Evolutionary conservation across 1,284 basidiomycete genomes (phyloP).

Genomic region (Retiboletus flavoniger): DNA sequence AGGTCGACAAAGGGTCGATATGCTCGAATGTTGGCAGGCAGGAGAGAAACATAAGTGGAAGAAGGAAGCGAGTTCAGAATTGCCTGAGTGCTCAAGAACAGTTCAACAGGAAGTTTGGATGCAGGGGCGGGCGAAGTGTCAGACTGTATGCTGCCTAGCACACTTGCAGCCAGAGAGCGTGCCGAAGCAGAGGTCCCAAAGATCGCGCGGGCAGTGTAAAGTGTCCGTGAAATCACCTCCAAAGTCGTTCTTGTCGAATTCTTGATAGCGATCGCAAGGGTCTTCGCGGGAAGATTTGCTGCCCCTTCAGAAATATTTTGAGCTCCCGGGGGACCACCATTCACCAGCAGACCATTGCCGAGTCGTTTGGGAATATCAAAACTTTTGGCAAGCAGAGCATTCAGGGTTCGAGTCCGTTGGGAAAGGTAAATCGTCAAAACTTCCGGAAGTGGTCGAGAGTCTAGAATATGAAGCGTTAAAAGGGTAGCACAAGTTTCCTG

Average conservation of each 20-base stretch:
- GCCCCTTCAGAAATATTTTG: slow-evolving; percentile 20
- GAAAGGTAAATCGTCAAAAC: slow-evolving; percentile 67
- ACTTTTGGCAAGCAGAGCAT: slow-evolving; percentile 44
- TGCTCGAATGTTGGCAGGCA: slow-evolving; percentile 59
- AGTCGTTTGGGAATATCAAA: slow-evolving; percentile 21
- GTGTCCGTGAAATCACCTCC: slow-evolving; percentile 55
- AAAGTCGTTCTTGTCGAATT: slow-evolving; percentile 52
- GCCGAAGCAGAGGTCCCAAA: slow-evolving; percentile 41
- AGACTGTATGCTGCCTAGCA: slow-evolving; percentile 59
- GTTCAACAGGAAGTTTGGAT: slow-evolving; percentile 47
- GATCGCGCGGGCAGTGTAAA: slow-evolving; percentile 51
- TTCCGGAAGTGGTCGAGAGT: slow-evolving; percentile 74
- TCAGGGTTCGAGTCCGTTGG: slow-evolving; percentile 70
- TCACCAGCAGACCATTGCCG: slow-evolving; percentile 17
- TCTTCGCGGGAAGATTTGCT: slow-evolving; percentile 12
- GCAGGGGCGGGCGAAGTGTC: slow-evolving; percentile 35
- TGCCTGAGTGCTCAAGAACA: slow-evolving; percentile 60
- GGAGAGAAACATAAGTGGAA: slow-evolving; percentile 64
- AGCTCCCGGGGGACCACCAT: slow-evolving; percentile 37
- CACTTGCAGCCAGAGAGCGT: slow-evolving; percentile 53
- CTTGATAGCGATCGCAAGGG: slow-evolving; percentile 37
- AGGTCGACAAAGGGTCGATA: slow-evolving; percentile 77
- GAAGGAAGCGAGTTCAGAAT: slow-evolving; percentile 67
- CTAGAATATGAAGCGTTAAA: slow-evolving; percentile 79
- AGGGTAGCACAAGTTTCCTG: slow-evolving; percentile 75